These are phyloP conservation scores for Polymyxa betae DNA, from an alignment of 208 protist genomes.

Conservation along the genomic window DNA sequence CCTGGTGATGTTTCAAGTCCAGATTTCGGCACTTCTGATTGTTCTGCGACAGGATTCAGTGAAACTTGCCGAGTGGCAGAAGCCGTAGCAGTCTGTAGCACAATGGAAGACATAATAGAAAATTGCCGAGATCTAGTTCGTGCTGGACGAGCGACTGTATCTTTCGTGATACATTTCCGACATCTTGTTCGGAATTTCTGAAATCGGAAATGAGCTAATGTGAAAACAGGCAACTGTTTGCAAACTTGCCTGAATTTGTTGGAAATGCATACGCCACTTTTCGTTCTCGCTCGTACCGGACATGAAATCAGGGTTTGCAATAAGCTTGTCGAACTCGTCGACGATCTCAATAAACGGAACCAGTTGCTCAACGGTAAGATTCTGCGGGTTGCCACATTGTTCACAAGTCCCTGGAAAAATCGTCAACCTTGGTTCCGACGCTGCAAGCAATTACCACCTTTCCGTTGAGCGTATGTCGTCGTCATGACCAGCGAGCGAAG, in stretches of 20 bases:
- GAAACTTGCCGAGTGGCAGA: neutral
- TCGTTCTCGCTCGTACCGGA: neutral
- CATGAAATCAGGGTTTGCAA: constrained; percentile 32
- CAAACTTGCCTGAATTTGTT: neutral
- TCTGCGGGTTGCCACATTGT: neutral
- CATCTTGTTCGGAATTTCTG: constrained; percentile 33
- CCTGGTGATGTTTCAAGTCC: too few relatives aligned
- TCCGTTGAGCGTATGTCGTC: neutral
- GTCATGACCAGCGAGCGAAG: neutral
- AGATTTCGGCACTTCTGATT: neutral
- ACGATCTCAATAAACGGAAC: constrained; percentile 25
- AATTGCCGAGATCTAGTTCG: too few relatives aligned
- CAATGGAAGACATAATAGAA: too few relatives aligned
- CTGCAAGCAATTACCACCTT: neutral
- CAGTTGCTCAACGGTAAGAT: constrained; percentile 16
- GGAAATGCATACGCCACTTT: constrained; percentile 28
- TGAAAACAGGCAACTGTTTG: neutral
- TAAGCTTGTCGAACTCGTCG: constrained; percentile 28
- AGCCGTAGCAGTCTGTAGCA: neutral
- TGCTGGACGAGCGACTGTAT: neutral
- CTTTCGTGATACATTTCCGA: neutral
- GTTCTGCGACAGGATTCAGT: neutral
- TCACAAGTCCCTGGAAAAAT: constrained; percentile 1
- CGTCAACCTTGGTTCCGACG: neutral
- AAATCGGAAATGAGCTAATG: neutral